Base-by-base conservation (phyloP, 805 yeast species). In the Candida tallmaniae region DNA sequence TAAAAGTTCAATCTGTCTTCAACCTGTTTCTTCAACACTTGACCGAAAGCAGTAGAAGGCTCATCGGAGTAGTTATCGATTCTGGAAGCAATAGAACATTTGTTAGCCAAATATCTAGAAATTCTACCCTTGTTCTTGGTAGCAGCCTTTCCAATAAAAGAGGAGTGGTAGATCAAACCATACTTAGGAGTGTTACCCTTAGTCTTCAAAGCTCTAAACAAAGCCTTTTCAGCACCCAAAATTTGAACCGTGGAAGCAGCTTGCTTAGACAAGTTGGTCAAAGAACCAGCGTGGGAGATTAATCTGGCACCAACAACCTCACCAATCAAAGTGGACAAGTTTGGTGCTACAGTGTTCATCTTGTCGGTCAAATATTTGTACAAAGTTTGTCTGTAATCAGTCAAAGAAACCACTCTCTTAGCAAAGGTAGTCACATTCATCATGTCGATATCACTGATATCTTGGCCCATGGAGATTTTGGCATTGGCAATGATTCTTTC, bases 171-270 rank as follows among this genome's bases (percentile, higher is more conserved):
- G 54, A 88, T 86, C 59, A 88, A 77, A 56, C 97, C 97, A 64
- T 88, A 88, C 63, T 88, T 88, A 50, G 97, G 97, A 49, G 97
- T 88, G 70, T 89, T 86, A 62, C 95, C 95, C 69, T 88, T 88
- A 45, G 96, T 89, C 73, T 88, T 88, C 62, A 88, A 77, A 45
- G 97, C 97, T 68, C 96, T 80, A 75, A 88, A 88, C 48, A 88
- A 74, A 35, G 96, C 96, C 76, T 88, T 88, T 70, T 88, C 97
- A 52, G 97, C 96, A 68, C 97, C 97, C 58, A 88, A 75, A 52
- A 88, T 88, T 74, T 93, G 98, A 41, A 93, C 97, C 40, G 98
- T 93, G 16, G 98, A 93, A 38, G 98, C 98, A 54, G 98, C 97
- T 70, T 89, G 96, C 62, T 93, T 93, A 40, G 97, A 88, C 61